Base-by-base conservation (phyloP, 331 rosid genomes). In the Quercus tomentella region DNA sequence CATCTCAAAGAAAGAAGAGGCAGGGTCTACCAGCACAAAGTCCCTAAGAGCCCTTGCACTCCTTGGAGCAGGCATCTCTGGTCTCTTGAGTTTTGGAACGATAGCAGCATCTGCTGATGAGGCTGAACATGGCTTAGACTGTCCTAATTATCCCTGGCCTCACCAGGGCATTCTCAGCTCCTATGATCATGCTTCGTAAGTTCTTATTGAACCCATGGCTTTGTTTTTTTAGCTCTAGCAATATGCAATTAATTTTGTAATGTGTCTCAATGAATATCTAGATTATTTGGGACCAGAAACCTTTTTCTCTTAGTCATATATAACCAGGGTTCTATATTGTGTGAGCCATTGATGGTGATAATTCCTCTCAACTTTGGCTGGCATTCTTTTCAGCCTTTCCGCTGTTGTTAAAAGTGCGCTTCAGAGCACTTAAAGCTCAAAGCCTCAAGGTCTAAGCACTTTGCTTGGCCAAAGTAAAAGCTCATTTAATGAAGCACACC, bases 131-230 rank as follows among this genome's bases (percentile, higher is more conserved):
- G 97, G 99, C 80, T 85, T 92, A 76, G 96, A 85, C 26, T 84
- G 87, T 82, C 96, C 98, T 75, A 85, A 58, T 89, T 95, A 95
- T 84, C 99, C 99, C 23, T 95, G 98, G 99, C 98, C 99, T 76
- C 98, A 95, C 82, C 21, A 83, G 72, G 98, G 99, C 76, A 95
- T 95, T 70, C 97, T 95, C 63, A 93, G 99, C 79, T 95, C 99
- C 77, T 95, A 95, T 69, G 99, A 95, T 72, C 99, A 93, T 85
- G 92, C 94, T 82, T 90, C 99, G 98, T 93, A 76, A 89, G 99
- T 91, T 82, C 70, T 57, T 28, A 54, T 41, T 45, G 54, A 72
- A 25, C 31, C 73, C 65, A 37, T 41, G 68, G 68, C 20, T 67
- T 56, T 77, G 22, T 57, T 28, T n/a, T 68, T 3, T 67, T 14